phyloP scores from a whole-genome alignment of 495 filamentous ascomycete genomes.

The Viridothelium virens region DNA sequence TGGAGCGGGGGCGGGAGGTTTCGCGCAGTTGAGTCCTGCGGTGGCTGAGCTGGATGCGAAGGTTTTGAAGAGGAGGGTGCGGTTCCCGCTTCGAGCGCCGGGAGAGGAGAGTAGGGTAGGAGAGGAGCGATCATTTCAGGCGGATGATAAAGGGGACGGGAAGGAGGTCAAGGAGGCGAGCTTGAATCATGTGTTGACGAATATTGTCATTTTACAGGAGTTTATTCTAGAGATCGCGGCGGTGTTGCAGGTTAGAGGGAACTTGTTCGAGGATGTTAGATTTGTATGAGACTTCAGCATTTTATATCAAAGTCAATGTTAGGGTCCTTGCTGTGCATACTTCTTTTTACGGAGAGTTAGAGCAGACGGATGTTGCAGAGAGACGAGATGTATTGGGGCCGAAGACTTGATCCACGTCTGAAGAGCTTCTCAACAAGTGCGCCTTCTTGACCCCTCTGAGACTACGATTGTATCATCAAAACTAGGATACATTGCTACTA shows the following conservation, averaged over 20 bases:
- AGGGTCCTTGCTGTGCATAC: not conserved
- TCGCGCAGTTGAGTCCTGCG: constrained; percentile 11
- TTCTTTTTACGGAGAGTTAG: too few species aligned
- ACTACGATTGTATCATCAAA: too few species aligned
- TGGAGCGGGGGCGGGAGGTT: too few species aligned
- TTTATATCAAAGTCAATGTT: not conserved
- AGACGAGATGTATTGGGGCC: too few species aligned
- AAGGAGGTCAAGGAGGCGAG: constrained; percentile 36
- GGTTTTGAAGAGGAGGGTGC: constrained; percentile 14
- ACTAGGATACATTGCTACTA: too few species aligned
- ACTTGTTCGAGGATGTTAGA: constrained; percentile 77
- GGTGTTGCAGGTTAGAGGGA: constrained; percentile 74
- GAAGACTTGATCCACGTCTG: too few species aligned
- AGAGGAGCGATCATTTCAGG: constrained; percentile 13
- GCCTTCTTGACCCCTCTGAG: too few species aligned
- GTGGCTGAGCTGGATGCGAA: constrained; percentile 14
- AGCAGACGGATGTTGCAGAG: too few species aligned
- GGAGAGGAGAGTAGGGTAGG: constrained; percentile 16
- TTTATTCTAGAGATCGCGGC: constrained; percentile 87
- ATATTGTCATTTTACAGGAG: constrained; percentile 65
- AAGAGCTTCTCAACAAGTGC: too few species aligned
- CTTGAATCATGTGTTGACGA: constrained; percentile 81
- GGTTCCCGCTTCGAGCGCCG: constrained; percentile 9
- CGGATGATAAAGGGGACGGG: constrained; percentile 18
- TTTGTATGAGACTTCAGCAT: constrained; percentile 41